Base-by-base conservation (phyloP, 139 green algal species). In the Chlorella sp. region DNA sequence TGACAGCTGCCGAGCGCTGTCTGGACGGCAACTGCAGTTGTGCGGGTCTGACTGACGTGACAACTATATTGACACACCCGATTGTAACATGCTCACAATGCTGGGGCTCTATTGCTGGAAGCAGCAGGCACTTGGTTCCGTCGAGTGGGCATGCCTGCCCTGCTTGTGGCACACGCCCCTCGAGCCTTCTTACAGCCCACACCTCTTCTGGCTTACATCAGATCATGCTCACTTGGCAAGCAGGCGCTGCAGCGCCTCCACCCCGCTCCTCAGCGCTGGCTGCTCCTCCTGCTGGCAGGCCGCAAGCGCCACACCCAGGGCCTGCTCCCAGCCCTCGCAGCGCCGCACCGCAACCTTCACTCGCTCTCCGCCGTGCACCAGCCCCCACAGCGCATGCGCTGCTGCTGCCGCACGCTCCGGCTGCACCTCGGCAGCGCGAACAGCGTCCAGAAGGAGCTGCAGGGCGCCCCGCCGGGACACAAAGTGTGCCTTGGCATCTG, bases 321-420 rank as follows among this genome's bases (percentile, higher is more conserved):
- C 38, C 7, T 71, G 55, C 56, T n/a, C 74, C 55, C 75, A 81
- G 30, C 75, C n/a, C 3, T 34, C 32, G 56, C 75, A 81, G 1
- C 75, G 56, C 56, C 75, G 56, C 55, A 81, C 28, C 11, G 56
- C 75, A 9, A 55, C 75, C 75, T 81, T 81, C 44, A 30, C 75
- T n/a, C 75, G 56, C 75, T 69, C 75, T 0, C 75, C 56, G 34
- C 70, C 75, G 20, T 55, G 25, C 56, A 55, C 75, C 34, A 81
- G 60, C n/a, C 34, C 75, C 75, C 75, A 81, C 9, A 81, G 56
- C 0, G 75, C 55, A 17, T 70, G 75, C 4, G 75, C 75, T 15
- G 75, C 75, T 17, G 55, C 55, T 3, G 55, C 75, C 23, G 56
- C 75, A 34, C 55, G 51, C 32, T 25, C 56, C 13, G 18, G 55